Evolutionary conservation across 495 filamentous ascomycete genomes (phyloP).

Genomic region (Gamarada debralockiae): DNA sequence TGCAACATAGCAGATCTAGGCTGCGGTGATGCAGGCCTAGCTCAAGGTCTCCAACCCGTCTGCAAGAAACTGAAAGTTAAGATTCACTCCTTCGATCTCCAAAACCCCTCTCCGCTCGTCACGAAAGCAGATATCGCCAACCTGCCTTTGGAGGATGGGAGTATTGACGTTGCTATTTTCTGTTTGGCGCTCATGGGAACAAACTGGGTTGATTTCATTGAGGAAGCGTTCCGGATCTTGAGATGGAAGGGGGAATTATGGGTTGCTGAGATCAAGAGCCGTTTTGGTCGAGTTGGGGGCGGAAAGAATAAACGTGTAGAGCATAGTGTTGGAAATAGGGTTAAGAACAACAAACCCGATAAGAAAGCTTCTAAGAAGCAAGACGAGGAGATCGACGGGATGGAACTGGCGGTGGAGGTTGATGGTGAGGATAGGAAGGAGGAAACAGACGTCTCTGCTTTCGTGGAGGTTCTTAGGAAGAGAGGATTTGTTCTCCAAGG

Average conservation of each 20-base stretch:
- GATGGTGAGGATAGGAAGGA: conserved; percentile 48
- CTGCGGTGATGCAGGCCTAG: conserved; percentile 76
- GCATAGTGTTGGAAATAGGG: conserved; percentile 55
- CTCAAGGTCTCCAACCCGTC: conserved; percentile 45
- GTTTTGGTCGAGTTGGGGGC: conserved; percentile 64
- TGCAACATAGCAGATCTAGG: conserved; percentile 84
- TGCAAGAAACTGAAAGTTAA: conserved; percentile 60
- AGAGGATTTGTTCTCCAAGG: conserved; percentile 70
- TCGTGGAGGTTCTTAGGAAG: conserved; percentile 69
- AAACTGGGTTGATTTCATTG: conserved; percentile 93
- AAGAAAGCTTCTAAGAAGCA: conserved; percentile 53
- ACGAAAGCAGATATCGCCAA: conserved; percentile 85
- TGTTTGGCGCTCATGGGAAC: conserved; percentile 98
- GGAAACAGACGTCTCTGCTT: conserved; percentile 84
- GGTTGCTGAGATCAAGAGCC: conserved; percentile 93
- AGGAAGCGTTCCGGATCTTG: conserved; percentile 88
- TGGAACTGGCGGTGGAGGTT: conserved; percentile 46
- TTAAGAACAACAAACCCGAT: conserved; percentile 40
- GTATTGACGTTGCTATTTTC: conserved; percentile 83
- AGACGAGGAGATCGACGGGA: conserved; percentile 41
- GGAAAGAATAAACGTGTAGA: conserved; percentile 39
- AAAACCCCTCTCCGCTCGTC: conserved; percentile 58
- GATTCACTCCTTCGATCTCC: conserved; percentile 60
- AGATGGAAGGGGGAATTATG: conserved; percentile 92
- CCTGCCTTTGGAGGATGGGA: conserved; percentile 66